Conservation (phyloP, 176 grass and related monocot species). For the Musa acuminata region DNA sequence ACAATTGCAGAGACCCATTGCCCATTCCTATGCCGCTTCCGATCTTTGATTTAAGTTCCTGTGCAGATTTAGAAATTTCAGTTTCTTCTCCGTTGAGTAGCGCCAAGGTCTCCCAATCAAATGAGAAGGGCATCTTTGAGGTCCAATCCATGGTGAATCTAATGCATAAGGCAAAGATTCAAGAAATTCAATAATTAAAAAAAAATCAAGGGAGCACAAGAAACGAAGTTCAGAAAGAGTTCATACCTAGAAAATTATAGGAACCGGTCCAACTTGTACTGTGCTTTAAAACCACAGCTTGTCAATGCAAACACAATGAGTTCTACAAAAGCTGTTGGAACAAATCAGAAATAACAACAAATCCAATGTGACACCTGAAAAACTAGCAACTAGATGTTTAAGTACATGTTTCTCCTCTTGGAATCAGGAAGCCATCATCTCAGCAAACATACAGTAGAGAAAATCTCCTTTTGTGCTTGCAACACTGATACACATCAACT, state of each 20-base stretch:
- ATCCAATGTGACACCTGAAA: not conserved
- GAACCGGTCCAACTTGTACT: not conserved
- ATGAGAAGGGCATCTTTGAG: not conserved
- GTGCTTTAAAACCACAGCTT: not conserved
- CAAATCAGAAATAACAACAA: not conserved
- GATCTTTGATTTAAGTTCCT: not conserved
- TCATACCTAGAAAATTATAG: conserved; percentile 5
- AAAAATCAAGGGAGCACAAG: not conserved
- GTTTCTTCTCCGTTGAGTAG: not conserved
- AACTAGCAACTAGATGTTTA: too few species aligned
- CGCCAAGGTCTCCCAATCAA: conserved; percentile 9
- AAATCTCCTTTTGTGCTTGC: not conserved
- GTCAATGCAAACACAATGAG: not conserved
- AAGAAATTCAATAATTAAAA: not conserved
- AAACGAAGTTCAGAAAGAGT: not conserved
- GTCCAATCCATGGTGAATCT: conserved; percentile 12
- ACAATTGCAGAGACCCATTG: not conserved
- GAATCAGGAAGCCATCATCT: not conserved
- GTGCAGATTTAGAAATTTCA: not conserved
- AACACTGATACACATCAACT: not conserved
- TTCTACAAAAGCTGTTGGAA: not conserved
- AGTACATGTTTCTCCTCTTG: not conserved
- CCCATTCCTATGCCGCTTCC: not conserved
- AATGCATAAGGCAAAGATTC: not conserved
- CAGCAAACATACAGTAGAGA: not conserved